Percentiles rank a stretch among this genome's conserved stretches.
phyloP scores from a whole-genome alignment of 2,329 filamentous ascomycete species.

The Chaetomiaceae sp. region DNA sequence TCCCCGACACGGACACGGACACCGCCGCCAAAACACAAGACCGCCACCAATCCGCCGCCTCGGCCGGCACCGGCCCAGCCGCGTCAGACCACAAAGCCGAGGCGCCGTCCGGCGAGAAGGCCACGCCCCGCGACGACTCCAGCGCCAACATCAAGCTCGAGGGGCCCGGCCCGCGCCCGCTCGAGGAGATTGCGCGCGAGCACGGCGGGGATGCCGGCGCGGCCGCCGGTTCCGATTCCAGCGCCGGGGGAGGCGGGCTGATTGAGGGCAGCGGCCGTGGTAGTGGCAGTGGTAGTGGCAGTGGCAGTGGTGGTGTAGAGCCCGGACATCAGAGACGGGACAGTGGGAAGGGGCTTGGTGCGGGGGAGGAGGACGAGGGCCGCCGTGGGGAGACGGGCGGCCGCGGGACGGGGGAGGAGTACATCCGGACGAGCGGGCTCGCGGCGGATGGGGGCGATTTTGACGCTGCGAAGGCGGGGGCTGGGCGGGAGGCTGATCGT shows the following conservation, averaged over 20 bases:
- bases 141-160: conserved; percentile 33
- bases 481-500: conserved; percentile 64
- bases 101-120: no score
- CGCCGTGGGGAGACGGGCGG: conserved; percentile 32
- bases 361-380: conserved; percentile 19
- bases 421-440: conserved; percentile 55
- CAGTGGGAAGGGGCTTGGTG: conserved; percentile 11
- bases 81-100: no score
- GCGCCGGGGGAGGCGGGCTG: no score
- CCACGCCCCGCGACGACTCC: no score
- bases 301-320: conserved; percentile 2
- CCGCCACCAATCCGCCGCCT: no score
- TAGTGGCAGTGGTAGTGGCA: no score
- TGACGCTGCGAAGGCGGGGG: conserved; percentile 59
- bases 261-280: no score
- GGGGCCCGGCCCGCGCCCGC: conserved; percentile 41
- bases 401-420: conserved; percentile 52
- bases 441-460: conserved; percentile 64
- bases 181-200: conserved; percentile 36
- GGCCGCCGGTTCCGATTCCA: no score
- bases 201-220: conserved; percentile 31
- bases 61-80: no score
- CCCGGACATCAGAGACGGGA: conserved; percentile 2
- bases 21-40: conserved; percentile 33
- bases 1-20: no score